Base-by-base conservation (phyloP, 148 eudicot genomes). In the Hydrangea macrophylla region DNA sequence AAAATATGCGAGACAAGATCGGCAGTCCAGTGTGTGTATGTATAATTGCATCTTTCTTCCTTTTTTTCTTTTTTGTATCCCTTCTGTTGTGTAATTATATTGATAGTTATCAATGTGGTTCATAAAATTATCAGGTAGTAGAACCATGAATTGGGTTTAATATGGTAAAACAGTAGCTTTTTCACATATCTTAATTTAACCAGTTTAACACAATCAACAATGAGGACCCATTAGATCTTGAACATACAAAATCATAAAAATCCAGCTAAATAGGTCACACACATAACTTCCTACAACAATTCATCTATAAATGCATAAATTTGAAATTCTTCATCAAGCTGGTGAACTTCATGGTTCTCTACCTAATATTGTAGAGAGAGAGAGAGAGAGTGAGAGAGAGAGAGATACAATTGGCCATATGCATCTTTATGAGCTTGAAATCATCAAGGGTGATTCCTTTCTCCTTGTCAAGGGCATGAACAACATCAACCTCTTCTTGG, bases 401-500 rank as follows among this genome's bases (percentile, higher is more conserved):
- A 45, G 7, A 23, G 36, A 60, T 83, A 93, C 98, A 90, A 82
- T 82, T 90, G 50, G 98, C 68, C 95, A 94, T 94, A 40, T 86
- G 85, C 79, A 94, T 72, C 79, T 94, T 94, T 39, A 94, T 84
- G 75, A 94, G 87, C 89, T 88, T 90, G 80, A 79, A 82, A 78
- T 94, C 98, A 55, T 94, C 97, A 55, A 88, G 80, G 17, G 91
- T 86, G 31, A 94, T 80, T 56, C 97, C 97, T 66, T 86, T 79
- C 37, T 94, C 97, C 70, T 78, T 90, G 63, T 94, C 99, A 57
- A 75, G 74, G 22, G 68, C 80, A 12, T 94, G 96, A 20, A 94
- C 93, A 54, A 83, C 85, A 73, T 94, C 96, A 50, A 88, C 96
- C 76, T 94, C 84, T 76, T 94, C 99, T 39, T 80, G 92, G 59